A percentile compares a stretch with the other conserved stretches of the same genome.
These are phyloP conservation scores for Bruguiera gymnorhiza DNA, from an alignment of 345 rosid genomes.

Conservation along the genomic window DNA sequence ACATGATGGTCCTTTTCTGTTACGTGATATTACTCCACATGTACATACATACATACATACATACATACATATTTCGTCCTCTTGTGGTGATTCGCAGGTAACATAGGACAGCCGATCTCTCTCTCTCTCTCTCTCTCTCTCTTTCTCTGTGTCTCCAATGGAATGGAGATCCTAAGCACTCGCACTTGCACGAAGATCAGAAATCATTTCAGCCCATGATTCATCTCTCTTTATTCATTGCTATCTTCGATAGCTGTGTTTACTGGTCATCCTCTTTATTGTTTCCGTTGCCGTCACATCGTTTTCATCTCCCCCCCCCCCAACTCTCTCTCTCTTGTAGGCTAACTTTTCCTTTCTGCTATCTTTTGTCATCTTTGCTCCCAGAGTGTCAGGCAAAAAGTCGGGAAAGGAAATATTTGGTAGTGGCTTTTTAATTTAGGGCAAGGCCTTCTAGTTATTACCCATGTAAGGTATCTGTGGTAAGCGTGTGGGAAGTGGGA, in stretches of 20 bases:
- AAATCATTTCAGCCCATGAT: constrained; percentile 12
- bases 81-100: constrained; percentile 4
- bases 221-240: constrained; percentile 34
- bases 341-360: background rate
- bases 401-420: constrained; percentile 22
- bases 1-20: too few species aligned
- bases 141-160: background rate
- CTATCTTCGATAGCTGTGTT: constrained; percentile 29
- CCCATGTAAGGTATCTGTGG: constrained; percentile 35
- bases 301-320: constrained; percentile 24
- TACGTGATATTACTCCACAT: too few species aligned
- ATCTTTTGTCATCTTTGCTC: background rate
- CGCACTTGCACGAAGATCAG: constrained; percentile 23
- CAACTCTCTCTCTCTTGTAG: background rate
- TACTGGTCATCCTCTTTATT: constrained; percentile 30
- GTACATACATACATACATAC: too few species aligned
- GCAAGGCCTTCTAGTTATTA: constrained; percentile 30
- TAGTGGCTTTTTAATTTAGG: background rate
- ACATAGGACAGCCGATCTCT: background rate
- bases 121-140: background rate
- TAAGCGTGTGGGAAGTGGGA: background rate
- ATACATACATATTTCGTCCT: background rate
- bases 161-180: constrained; percentile 20
- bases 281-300: constrained; percentile 56
- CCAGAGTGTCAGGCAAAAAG: background rate